Percentiles rank a stretch among this genome's conserved stretches.
Conservation (phyloP, 2,329 filamentous ascomycete species). For the Colletotrichum lupini region DNA sequence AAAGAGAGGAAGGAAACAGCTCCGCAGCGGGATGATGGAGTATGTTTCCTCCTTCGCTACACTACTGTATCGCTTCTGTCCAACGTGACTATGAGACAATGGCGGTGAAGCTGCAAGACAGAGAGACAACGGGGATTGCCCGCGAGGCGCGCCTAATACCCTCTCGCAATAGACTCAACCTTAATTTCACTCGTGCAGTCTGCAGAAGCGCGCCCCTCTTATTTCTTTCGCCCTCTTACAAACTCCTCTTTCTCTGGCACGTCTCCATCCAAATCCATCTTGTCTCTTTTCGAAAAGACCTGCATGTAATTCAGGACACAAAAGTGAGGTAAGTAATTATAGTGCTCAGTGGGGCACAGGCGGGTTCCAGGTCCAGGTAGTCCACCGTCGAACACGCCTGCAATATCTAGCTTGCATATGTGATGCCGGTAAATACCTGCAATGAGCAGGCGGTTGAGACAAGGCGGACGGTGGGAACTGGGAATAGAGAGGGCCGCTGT, state of each 20-base stretch:
- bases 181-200: neutral
- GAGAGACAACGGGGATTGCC: neutral
- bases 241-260: neutral
- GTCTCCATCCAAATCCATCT: neutral
- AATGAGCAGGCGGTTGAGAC: slow-evolving; percentile 28
- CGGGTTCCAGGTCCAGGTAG: neutral
- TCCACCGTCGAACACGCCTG: slow-evolving; percentile 4
- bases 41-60: neutral
- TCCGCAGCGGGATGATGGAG: neutral
- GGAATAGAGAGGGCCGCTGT: neutral
- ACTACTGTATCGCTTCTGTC: neutral
- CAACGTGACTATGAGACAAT: slow-evolving; percentile 1
- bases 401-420: slow-evolving; percentile 20
- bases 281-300: neutral
- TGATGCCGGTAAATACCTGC: slow-evolving; percentile 19
- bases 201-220: neutral
- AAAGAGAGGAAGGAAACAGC: neutral
- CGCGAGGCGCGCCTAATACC: neutral
- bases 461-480: neutral
- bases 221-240: neutral
- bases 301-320: neutral
- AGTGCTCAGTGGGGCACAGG: neutral
- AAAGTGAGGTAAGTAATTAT: neutral
- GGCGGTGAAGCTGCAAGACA: slow-evolving; percentile 4
- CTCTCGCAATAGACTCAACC: neutral